Base-by-base conservation (phyloP, 371 early-diverging fungal species). In the Mortierella sp. region DNA sequence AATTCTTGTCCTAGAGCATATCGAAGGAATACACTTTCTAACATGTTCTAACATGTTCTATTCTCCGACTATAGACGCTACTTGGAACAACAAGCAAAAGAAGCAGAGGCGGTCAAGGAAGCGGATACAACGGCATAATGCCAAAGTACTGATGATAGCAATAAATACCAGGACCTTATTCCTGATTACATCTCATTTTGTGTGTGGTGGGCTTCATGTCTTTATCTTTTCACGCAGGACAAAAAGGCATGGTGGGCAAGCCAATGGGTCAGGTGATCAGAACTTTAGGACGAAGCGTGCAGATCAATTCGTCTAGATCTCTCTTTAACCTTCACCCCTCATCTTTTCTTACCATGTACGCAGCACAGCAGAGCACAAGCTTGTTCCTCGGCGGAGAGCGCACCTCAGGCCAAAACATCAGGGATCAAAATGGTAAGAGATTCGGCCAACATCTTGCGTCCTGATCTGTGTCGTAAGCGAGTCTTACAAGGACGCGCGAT, bases 401-500 rank as follows among this genome's bases (percentile, higher is more conserved):
- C 57, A 92, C 92, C 58, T 91, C 95, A 17, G 99, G 99, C 39
- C 93, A 92, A 73, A 96, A 95, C 79, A 95, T 98, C 39, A 91
- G 99, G 41, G 82, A 91, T 55, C 96, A 96, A 81, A 98, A 98
- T 88, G 97, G 98, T 97, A 90, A 58, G 77, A 21, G 34, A 34
- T 34, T 10, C 34, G 10, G 10, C 34, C 7, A 34, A 34, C 7
- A 4, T 4, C 10, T 4, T 4, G 10, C 10, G 4, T 34, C 7
- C 34, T 7, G 34, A 34, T 34, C 34, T 7, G 34, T 7, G 4
- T 34, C 34, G n/a, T n/a, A n/a, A n/a, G n/a, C n/a, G n/a, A n/a
- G n/a, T n/a, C 34, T 4, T 34, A 34, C 34, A 31, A 29, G 6
- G 43, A 49, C 55, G 28, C 24, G 44, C 44, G 39, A 39, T 39